Evolutionary conservation across 2,329 filamentous ascomycete genomes (phyloP), one percentile per base, ranked within the genome.

Genomic region (Sporothrix brunneoviolacea): DNA sequence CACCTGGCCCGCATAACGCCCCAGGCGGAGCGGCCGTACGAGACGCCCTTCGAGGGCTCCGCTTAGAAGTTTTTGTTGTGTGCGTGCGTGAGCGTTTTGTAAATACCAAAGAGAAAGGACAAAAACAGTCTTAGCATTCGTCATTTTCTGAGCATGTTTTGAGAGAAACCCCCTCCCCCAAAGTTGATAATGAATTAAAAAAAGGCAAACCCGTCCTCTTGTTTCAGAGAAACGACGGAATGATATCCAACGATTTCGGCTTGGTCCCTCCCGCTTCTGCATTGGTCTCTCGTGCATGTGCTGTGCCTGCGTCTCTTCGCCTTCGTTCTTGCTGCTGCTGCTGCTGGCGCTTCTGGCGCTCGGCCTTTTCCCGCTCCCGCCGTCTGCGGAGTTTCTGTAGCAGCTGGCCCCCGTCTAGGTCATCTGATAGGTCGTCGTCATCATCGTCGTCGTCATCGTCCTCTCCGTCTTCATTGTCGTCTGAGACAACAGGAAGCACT

Each of bases 1-100:
- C 88, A 94, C 69, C 68, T 94, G 54, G 88, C 88, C 7, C 77
- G 88, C 40, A 84, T 94, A 61, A 91, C 88, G 3, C 88, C 88
- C 0, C 86, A 91, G 69, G 88, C 87, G 1, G 88, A 93, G 72
- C 67, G 71, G 53, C 88, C 88, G 0, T 87, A 73, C 58, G 84
- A 91, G 73, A 91, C 82, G 2, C 79, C 80, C 1, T 80, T 74
- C 55, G 65, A 62, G 57, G 58, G 43, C 56, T 33, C 19, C 38
- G 22, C 6, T 12, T 33, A 35, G 15, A n/a, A 13, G 12, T 7
- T 13, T 13, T n/a, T 4, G 6, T 6, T 35, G 32, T 35, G 10
- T 35, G n/a, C n/a, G n/a, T n/a, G n/a, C n/a, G n/a, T n/a, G n/a
- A n/a, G n/a, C n/a, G n/a, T n/a, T n/a, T n/a, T n/a, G n/a, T n/a